Evolutionary conservation across 345 rosid species (phyloP).

Genomic region (Aquilaria malaccensis): DNA sequence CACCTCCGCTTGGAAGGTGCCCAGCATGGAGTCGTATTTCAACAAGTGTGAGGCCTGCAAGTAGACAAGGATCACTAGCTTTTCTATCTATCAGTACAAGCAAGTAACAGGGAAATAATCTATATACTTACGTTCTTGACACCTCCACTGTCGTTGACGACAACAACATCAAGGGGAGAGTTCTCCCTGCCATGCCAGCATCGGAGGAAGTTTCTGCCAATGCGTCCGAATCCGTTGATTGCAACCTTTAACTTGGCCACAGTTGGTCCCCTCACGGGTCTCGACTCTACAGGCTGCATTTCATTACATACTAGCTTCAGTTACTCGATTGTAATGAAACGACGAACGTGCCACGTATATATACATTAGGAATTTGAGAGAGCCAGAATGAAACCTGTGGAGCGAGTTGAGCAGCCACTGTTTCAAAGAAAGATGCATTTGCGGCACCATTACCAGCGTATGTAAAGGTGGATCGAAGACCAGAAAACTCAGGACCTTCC

Average conservation of each 20-base stretch:
- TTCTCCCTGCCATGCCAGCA: constrained; percentile 97
- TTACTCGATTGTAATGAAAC: too few species aligned
- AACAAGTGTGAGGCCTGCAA: constrained; percentile 95
- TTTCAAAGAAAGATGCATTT: constrained; percentile 67
- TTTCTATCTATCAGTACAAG: not conserved
- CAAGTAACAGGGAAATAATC: not conserved
- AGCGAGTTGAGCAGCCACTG: constrained; percentile 63
- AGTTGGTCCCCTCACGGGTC: constrained; percentile 52
- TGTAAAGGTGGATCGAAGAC: constrained; percentile 47
- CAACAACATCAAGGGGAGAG: constrained; percentile 90
- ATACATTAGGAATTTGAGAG: too few species aligned
- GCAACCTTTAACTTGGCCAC: constrained; percentile 94
- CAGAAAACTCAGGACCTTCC: constrained; percentile 71
- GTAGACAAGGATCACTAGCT: not conserved
- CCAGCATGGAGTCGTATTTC: constrained; percentile 92
- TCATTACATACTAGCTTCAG: too few species aligned
- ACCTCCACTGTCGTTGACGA: constrained; percentile 97
- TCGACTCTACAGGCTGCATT: constrained; percentile 39
- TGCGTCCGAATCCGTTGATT: constrained; percentile 93
- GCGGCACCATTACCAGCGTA: constrained; percentile 24
- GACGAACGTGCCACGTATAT: too few species aligned
- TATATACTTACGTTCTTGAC: constrained; percentile 73
- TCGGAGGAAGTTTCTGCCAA: constrained; percentile 95
- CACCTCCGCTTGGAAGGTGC: constrained; percentile 92
- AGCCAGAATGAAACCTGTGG: constrained; percentile 39